Base-by-base conservation (phyloP, 352 stramenopile species). In the Pythium phragmitis region DNA sequence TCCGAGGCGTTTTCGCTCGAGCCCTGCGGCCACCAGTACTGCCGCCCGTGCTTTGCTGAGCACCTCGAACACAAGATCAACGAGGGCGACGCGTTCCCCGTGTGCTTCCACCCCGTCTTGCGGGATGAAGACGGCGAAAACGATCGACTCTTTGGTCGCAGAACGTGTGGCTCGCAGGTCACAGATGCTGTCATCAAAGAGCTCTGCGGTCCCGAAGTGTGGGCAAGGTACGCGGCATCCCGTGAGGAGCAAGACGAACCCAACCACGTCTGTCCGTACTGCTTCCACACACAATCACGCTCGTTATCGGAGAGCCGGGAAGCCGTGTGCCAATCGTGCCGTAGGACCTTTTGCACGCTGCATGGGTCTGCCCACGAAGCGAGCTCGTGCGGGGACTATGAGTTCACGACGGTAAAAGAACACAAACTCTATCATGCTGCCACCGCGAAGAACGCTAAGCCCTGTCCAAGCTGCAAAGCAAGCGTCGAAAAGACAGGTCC, bases 401-500 rank as follows among this genome's bases (percentile, higher is more conserved):
- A 94, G 64, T 75, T 79, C 58, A 75, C 78, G 37, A 87, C 88
- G 51, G 68, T 80, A 19, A 80, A 86, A 19, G 76, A 85, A 33
- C 76, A 88, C 30, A 92, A 92, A 58, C 59, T 89, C 28, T 93
- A 91, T 48, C 84, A 82, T 57, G 85, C 82, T 0, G 74, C 82
- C 60, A 84, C 91, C 46, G 82, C 72, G 36, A 74, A 93, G 58
- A 87, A 89, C 41, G 82, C 86, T 8, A 96, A 96, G 60, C 85
- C 74, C 6, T 97, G 91, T 67, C 91, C 91, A 42, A 79, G 72
- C 2, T 97, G 91, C 70, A 77, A 91, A 48, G 91, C 84, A 46
- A 78, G 83, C 23, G 87, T 97, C n/a, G 85, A 94, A 41, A 97
- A 97, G 62, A 88, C 46, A 16, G 48, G 59, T 65, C 13, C 36